phyloP scores from a whole-genome alignment of 306 rosid species.

The Quercus gilva region DNA sequence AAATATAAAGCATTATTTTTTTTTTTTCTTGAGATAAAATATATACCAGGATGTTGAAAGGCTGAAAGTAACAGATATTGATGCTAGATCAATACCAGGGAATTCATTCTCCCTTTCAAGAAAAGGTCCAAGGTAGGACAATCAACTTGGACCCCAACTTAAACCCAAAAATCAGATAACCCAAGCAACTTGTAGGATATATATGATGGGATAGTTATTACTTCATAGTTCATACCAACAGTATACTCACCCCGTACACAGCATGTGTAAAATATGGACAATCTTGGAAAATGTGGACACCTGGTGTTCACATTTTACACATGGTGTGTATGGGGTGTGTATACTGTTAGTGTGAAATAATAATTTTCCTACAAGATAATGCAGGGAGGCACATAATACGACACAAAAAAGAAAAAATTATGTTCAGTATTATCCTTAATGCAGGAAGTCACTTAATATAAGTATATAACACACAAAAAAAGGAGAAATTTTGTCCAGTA shows the following conservation, averaged over 20 bases:
- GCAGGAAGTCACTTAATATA: not conserved
- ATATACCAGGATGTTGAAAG: not conserved
- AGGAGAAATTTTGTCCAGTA: not conserved
- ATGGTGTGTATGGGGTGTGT: too few species aligned
- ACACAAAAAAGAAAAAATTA: too few species aligned
- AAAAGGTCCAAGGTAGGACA: not conserved
- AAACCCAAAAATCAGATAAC: not conserved
- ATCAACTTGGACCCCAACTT: not conserved
- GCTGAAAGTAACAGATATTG: not conserved
- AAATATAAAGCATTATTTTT: not conserved
- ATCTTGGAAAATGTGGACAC: too few species aligned
- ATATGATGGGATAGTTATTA: too few species aligned
- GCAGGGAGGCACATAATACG: too few species aligned
- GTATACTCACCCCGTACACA: too few species aligned
- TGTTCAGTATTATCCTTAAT: not conserved
- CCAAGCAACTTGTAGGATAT: not conserved
- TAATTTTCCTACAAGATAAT: too few species aligned
- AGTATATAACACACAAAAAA: not conserved
- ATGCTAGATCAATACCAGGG: not conserved
- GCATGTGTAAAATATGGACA: too few species aligned
- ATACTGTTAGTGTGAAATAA: too few species aligned
- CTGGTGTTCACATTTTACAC: too few species aligned
- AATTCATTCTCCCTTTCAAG: not conserved
- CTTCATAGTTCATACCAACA: too few species aligned
- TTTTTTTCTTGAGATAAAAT: too few species aligned